These are phyloP conservation scores for Trichodelitschia bisporula DNA, from an alignment of 495 filamentous ascomycete species.

Conservation along the genomic window DNA sequence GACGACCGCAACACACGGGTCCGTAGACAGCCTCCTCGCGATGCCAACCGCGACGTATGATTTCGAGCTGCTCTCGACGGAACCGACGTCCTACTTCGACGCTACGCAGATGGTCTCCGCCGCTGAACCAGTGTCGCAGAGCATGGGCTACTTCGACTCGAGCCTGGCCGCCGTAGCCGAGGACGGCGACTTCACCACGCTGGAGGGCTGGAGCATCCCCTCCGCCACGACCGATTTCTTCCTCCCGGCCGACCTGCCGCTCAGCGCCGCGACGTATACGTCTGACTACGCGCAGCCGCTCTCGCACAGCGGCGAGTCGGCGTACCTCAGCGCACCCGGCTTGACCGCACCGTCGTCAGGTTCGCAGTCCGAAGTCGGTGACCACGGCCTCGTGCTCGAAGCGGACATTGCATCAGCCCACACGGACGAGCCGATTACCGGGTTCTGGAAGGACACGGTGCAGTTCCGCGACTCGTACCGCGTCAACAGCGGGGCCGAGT, in stretches of 20 bases:
- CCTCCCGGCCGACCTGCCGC: conserved; percentile 8
- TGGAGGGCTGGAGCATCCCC: conserved; percentile 8
- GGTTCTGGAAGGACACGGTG: too few species aligned
- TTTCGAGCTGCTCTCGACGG: conserved; percentile 1
- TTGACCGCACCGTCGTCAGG: conserved; percentile 14
- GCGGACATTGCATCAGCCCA: too few species aligned
- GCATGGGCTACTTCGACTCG: neutral
- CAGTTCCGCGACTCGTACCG: too few species aligned
- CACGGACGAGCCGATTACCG: too few species aligned
- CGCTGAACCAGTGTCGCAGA: neutral
- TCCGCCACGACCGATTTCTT: conserved; percentile 8
- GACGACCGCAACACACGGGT: conserved; percentile 7
- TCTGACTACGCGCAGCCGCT: conserved; percentile 5
- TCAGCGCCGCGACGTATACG: conserved; percentile 8
- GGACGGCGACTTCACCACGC: conserved; percentile 1
- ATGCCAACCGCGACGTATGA: neutral
- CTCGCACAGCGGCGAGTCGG: conserved; percentile 11
- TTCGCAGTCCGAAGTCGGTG: conserved; percentile 15
- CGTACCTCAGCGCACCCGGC: conserved; percentile 9
- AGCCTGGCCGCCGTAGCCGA: neutral
- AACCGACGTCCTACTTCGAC: neutral
- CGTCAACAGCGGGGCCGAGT: too few species aligned
- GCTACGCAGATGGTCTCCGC: too few species aligned
- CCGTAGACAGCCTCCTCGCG: conserved; percentile 8
- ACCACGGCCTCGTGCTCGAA: too few species aligned